Conservation (phyloP, 345 rosid genomes). For the Sonneratia caseolaris region DNA sequence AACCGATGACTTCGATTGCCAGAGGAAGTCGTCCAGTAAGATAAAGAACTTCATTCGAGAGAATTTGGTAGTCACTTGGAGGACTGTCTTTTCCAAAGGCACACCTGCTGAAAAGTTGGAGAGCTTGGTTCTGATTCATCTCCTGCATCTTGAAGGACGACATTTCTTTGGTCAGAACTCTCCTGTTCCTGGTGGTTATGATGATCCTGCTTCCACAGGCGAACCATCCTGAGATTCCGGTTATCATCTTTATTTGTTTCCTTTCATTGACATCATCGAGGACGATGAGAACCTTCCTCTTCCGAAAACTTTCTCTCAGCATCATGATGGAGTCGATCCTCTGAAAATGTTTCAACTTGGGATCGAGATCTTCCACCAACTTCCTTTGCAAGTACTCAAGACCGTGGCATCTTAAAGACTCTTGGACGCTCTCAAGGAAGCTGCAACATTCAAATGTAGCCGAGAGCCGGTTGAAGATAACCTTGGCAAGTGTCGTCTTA, state of each 20-base stretch:
- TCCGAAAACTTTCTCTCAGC: neutral
- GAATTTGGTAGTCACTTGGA: neutral
- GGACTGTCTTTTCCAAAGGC: slow-evolving; percentile 1
- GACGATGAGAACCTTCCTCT: neutral
- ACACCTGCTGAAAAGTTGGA: neutral
- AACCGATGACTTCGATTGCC: neutral
- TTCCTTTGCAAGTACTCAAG: neutral
- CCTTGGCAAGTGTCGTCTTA: slow-evolving; percentile 1
- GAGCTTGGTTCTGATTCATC: neutral
- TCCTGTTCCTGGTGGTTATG: neutral
- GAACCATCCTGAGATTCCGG: neutral
- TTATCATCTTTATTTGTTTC: neutral
- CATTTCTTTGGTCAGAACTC: neutral
- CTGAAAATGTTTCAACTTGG: neutral
- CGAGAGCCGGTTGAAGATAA: neutral
- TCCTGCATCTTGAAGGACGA: neutral
- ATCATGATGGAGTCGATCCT: neutral
- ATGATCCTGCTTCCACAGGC: neutral
- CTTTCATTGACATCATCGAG: neutral
- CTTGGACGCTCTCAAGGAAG: neutral
- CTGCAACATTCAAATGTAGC: neutral
- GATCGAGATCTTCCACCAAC: neutral
- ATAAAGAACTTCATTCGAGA: neutral
- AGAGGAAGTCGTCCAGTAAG: neutral
- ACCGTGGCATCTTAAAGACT: neutral